phyloP scores from a whole-genome alignment of 345 rosid species.

The Lepidium aucheri region DNA sequence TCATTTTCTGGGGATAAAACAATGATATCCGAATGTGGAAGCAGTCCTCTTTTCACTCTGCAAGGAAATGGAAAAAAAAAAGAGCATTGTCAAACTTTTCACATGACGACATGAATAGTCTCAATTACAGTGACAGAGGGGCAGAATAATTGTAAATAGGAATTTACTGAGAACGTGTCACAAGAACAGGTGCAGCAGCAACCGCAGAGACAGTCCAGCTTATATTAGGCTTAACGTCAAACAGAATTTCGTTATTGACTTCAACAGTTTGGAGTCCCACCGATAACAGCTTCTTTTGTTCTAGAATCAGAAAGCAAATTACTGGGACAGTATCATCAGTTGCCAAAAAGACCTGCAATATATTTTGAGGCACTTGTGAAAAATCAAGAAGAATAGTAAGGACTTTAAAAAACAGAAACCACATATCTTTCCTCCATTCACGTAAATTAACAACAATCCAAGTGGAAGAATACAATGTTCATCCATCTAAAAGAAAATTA shows the following conservation, averaged over 20 bases:
- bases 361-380: constrained; percentile 9
- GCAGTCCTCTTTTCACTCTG: constrained; percentile 63
- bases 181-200: constrained; percentile 80
- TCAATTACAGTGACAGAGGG: neutral
- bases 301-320: constrained; percentile 79
- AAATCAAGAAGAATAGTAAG: neutral
- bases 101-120: neutral
- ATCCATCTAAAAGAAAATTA: neutral
- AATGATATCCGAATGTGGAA: constrained; percentile 63
- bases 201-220: constrained; percentile 88
- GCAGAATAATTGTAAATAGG: neutral
- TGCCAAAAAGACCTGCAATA: constrained; percentile 76
- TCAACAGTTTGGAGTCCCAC: constrained; percentile 78
- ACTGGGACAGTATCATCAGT: constrained; percentile 72
- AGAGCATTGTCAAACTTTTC: neutral
- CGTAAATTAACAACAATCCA: neutral
- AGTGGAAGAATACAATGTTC: neutral
- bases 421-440: neutral
- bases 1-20: constrained; percentile 74
- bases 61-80: constrained; percentile 6
- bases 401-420: neutral
- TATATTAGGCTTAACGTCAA: constrained; percentile 74
- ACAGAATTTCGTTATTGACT: constrained; percentile 60
- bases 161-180: constrained; percentile 73
- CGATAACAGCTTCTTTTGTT: constrained; percentile 77